A percentile compares a stretch with the other conserved stretches of the same genome.
phyloP scores from a whole-genome alignment of 225 moss, liverwort and hornwort genomes.

The Polytrichum commune region DNA sequence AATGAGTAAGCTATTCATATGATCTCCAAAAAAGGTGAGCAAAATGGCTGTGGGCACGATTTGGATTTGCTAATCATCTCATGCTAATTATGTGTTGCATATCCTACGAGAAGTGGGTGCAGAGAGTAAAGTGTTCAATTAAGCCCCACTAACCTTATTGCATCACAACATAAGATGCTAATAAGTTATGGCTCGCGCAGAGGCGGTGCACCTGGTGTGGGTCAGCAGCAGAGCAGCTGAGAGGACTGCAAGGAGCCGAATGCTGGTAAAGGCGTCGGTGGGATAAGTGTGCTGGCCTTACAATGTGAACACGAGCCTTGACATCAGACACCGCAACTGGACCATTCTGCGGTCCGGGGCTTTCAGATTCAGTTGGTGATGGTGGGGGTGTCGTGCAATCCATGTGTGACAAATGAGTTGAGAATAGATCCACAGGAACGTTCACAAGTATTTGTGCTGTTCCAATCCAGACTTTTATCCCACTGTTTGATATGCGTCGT shows the following conservation, averaged over 20 bases:
- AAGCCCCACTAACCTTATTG: too few relatives aligned
- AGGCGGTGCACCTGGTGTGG: conserved; percentile 1
- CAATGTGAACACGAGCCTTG: conserved; percentile 35
- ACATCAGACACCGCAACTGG: neutral
- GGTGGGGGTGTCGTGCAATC: conserved; percentile 11
- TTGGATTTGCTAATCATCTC: too few relatives aligned
- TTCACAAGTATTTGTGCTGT: conserved; percentile 40
- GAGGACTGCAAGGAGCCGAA: conserved; percentile 8
- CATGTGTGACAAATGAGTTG: conserved; percentile 44
- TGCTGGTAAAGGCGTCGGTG: conserved; percentile 41
- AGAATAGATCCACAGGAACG: conserved; percentile 43
- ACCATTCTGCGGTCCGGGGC: neutral
- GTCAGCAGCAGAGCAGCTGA: neutral
- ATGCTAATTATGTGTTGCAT: too few relatives aligned
- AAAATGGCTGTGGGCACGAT: too few relatives aligned
- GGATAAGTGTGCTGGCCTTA: conserved; percentile 54
- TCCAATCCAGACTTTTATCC: conserved; percentile 49
- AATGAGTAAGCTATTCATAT: too few relatives aligned
- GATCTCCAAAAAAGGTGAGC: too few relatives aligned
- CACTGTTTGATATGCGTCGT: conserved; percentile 19
- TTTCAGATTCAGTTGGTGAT: conserved; percentile 3
- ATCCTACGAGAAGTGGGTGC: too few relatives aligned
- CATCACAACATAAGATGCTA: neutral
- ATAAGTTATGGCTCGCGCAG: neutral
- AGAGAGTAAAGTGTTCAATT: too few relatives aligned